Evolutionary conservation across 768 basidiomycete species (phyloP), one percentile per base, ranked within the genome.

Genomic region (Crucibulum laeve): DNA sequence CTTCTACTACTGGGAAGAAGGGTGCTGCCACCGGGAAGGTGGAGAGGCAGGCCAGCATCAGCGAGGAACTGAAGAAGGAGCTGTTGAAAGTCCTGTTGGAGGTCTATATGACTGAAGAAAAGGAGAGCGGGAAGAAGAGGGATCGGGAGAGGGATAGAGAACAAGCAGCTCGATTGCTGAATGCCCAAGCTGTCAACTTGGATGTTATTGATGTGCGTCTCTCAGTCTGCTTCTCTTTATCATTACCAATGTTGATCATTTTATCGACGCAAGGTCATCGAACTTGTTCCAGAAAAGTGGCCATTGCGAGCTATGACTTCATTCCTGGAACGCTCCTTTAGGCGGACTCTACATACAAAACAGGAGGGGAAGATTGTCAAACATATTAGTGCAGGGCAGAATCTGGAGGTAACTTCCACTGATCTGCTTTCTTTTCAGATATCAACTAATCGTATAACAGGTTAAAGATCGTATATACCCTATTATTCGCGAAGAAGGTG

Each of bases 361-460:
- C 80, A 84, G 36, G 86, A 92, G 59, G 79, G 78, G 4, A 74
- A 79, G 56, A 84, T 95, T 40, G 60, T 93, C 44, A 94, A 89
- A 61, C 79, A 80, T 14, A 73, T 95, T 44, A 79, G 80, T 50
- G 74, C 80, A 6, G 87, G 84, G 2, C 85, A 93, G 59, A 94
- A 94, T 54, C 73, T 91, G 25, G 78, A 81, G 46, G 82, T 80
- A 48, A 17, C 57, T 53, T 19, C 25, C 48, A 13, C 43, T 39
- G 26, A 23, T 18, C n/a, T 32, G 25, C 15, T 36, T 19, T 17
- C 25, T n/a, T 38, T 15, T 25, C 15, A 18, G 11, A 5, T 37
- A 13, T 7, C 7, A 18, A 17, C 8, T 18, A 32, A 28, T 42
- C n/a, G 15, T 43, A 43, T 32, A 19, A 19, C 38, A 82, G 79